These are phyloP conservation scores for Podaxis rugospora DNA, from an alignment of 768 basidiomycete species.

Conservation along the genomic window DNA sequence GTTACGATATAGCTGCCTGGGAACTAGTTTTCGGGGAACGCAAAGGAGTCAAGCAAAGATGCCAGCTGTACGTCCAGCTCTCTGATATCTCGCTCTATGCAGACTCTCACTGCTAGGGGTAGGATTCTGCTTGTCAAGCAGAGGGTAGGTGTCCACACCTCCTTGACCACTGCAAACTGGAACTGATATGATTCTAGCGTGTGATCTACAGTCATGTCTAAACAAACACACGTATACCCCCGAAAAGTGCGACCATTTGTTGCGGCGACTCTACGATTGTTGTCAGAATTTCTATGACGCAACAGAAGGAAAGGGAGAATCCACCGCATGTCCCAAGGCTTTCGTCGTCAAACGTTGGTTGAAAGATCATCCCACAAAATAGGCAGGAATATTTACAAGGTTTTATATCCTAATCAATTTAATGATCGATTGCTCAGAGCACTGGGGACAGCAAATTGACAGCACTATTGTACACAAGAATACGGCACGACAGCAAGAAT, in stretches of 20 bases:
- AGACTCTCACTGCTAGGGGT: slow-evolving; percentile 20
- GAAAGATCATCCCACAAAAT: slow-evolving; percentile 37
- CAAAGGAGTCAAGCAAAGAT: neutral
- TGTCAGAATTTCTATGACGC: slow-evolving; percentile 54
- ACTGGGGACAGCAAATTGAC: neutral
- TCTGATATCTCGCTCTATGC: neutral
- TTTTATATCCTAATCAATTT: neutral
- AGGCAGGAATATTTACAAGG: neutral
- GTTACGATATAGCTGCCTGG: neutral
- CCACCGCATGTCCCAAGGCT: slow-evolving; percentile 59
- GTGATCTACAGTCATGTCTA: slow-evolving; percentile 58
- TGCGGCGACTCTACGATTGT: slow-evolving; percentile 56
- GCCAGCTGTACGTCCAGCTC: neutral
- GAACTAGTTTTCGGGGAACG: neutral
- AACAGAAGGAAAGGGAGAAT: slow-evolving; percentile 34
- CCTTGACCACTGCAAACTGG: neutral
- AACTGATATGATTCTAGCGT: slow-evolving; percentile 37
- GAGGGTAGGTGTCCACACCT: slow-evolving; percentile 18
- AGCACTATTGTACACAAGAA: neutral
- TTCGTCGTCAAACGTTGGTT: slow-evolving; percentile 56
- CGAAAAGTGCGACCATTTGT: slow-evolving; percentile 51
- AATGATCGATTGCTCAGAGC: neutral
- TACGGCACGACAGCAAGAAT: neutral
- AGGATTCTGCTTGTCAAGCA: slow-evolving; percentile 20
- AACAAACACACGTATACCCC: slow-evolving; percentile 60